A percentile compares a stretch with the other conserved stretches of the same genome.
These are phyloP conservation scores for Plasmodium coatneyi DNA, from an alignment of 169 alveolate genomes.

Conservation along the genomic window DNA sequence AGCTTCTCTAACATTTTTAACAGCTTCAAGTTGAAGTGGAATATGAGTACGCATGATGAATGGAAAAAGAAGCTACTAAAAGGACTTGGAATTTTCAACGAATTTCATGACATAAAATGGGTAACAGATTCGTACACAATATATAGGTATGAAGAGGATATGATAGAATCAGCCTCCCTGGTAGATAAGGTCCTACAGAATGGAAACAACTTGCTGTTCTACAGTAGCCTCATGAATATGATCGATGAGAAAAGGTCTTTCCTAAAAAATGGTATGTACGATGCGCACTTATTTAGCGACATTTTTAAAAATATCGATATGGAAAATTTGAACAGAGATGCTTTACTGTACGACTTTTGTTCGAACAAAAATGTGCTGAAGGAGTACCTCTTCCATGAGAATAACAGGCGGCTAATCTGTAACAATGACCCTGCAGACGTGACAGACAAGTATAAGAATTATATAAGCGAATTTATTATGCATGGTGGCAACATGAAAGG, in stretches of 20 bases:
- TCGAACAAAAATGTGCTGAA: conserved; percentile 40
- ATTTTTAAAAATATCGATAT: conserved; percentile 23
- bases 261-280: conserved; percentile 23
- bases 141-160: conserved; percentile 51
- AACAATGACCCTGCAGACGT: background rate
- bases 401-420: background rate
- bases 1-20: conserved; percentile 24
- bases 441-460: conserved; percentile 30
- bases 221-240: conserved; percentile 49
- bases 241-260: conserved; percentile 16
- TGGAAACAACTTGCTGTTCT: conserved; percentile 32
- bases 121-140: conserved; percentile 45
- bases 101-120: conserved; percentile 63
- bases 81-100: conserved; percentile 67
- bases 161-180: conserved; percentile 52
- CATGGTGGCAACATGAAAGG: conserved; percentile 2
- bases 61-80: conserved; percentile 58
- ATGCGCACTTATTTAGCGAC: conserved; percentile 67
- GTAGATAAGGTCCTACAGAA: conserved; percentile 56
- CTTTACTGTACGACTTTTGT: conserved; percentile 34
- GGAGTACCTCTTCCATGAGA: conserved; percentile 10
- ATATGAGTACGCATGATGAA: conserved; percentile 25
- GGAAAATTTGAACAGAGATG: conserved; percentile 13
- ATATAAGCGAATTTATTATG: background rate
- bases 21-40: conserved; percentile 33